phyloP scores from a whole-genome alignment of 805 yeast species.

The Ogataea paradorogensis region DNA sequence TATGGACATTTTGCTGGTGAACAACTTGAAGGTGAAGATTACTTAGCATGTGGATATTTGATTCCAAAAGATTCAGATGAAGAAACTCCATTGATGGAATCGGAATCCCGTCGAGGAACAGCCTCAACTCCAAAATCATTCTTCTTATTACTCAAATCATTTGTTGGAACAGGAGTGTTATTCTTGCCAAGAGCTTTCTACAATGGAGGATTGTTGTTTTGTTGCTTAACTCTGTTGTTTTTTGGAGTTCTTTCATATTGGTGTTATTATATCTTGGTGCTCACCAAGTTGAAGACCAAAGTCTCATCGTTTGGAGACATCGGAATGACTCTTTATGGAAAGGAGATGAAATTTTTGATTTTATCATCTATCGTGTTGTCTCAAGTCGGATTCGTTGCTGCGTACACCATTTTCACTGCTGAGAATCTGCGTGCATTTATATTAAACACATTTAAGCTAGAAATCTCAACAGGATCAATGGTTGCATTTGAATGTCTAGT shows the following conservation, averaged over 20 bases:
- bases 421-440: conserved; percentile 67
- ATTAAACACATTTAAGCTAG: conserved; percentile 43
- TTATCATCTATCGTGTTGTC: conserved; percentile 63
- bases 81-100: conserved; percentile 30
- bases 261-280: conserved; percentile 68
- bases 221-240: conserved; percentile 46
- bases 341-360: conserved; percentile 61
- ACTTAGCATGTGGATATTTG: conserved; percentile 44
- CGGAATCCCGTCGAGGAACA: conserved; percentile 44
- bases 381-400: conserved; percentile 78
- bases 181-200: conserved; percentile 68
- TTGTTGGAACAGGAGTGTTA: conserved; percentile 74
- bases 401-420: conserved; percentile 76
- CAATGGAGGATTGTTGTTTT: conserved; percentile 70
- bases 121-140: conserved; percentile 74
- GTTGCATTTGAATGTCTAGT: conserved; percentile 55
- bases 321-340: conserved; percentile 62
- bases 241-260: conserved; percentile 74
- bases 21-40: conserved; percentile 67
- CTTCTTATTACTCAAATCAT: conserved; percentile 66
- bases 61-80: conserved; percentile 34
- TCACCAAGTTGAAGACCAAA: conserved; percentile 53
- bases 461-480: conserved; percentile 41
- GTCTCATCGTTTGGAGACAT: conserved; percentile 81
- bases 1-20: conserved; percentile 91